Percentiles rank a stretch among this genome's conserved stretches.
These are phyloP conservation scores for Colletotrichum paranaense DNA, from an alignment of 2,329 filamentous ascomycete genomes.

Conservation along the genomic window DNA sequence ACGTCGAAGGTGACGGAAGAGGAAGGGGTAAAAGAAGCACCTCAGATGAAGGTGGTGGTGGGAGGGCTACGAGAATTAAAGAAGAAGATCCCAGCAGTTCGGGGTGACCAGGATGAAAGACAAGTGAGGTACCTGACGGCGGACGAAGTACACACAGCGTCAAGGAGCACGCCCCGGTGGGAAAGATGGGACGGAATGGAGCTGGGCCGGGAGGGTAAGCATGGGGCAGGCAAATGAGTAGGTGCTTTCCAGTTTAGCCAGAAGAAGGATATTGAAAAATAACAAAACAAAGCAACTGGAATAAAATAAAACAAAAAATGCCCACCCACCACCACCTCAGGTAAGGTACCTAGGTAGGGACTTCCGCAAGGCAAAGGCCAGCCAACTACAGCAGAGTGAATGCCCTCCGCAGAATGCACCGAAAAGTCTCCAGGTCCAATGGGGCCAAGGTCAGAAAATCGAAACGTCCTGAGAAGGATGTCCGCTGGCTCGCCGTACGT, in stretches of 20 bases:
- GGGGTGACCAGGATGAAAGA: conserved; percentile 7
- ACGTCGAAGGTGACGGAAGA: neutral
- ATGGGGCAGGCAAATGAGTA: neutral
- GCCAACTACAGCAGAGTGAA: neutral
- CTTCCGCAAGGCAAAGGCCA: neutral
- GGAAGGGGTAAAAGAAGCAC: conserved; percentile 21
- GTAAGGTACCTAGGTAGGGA: too few species aligned
- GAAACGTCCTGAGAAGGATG: conserved; percentile 21
- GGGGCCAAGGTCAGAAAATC: neutral
- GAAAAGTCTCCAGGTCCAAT: neutral
- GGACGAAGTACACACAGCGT: neutral
- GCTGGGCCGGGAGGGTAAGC: neutral
- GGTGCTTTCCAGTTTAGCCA: neutral
- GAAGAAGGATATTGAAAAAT: neutral
- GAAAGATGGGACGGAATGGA: conserved; percentile 17
- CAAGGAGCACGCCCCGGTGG: neutral
- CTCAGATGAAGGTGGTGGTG: neutral
- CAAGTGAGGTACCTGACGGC: too few species aligned
- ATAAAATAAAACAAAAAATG: neutral
- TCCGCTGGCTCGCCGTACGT: neutral
- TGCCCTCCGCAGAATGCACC: neutral
- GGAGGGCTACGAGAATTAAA: conserved; percentile 12
- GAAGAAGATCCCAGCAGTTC: conserved; percentile 25
- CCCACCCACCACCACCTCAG: too few species aligned
- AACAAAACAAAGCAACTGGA: neutral